These are phyloP conservation scores for Rhodocollybia butyracea DNA, from an alignment of 768 basidiomycete species.

Conservation along the genomic window DNA sequence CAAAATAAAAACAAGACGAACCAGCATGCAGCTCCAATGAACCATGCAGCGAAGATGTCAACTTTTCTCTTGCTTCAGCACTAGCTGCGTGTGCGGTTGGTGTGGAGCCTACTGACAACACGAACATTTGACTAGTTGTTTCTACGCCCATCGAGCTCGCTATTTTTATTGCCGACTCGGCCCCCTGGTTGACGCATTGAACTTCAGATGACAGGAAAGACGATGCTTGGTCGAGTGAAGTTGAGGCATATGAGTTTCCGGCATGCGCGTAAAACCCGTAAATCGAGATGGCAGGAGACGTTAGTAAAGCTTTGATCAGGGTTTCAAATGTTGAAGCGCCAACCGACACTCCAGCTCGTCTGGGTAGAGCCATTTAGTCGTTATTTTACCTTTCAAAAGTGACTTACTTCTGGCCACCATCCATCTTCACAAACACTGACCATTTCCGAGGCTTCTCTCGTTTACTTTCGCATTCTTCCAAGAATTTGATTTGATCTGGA, in stretches of 20 bases:
- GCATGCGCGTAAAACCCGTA: slow-evolving; percentile 85
- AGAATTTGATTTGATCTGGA: slow-evolving; percentile 61
- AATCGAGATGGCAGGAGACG: slow-evolving; percentile 55
- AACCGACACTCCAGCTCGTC: slow-evolving; percentile 12
- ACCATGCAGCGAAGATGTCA: slow-evolving; percentile 52
- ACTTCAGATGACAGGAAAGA: slow-evolving; percentile 69
- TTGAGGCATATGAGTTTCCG: slow-evolving; percentile 75
- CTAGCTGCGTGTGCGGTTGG: slow-evolving; percentile 82
- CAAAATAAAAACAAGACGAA: slow-evolving; percentile 21
- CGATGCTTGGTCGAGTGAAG: slow-evolving; percentile 60
- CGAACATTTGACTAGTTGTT: slow-evolving; percentile 46
- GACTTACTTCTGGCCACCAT: slow-evolving; percentile 72
- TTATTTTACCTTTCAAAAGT: too few relatives aligned
- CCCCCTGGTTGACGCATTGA: slow-evolving; percentile 63
- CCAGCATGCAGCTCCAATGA: slow-evolving; percentile 76
- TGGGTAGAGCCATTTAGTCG: neutral
- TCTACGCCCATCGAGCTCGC: slow-evolving; percentile 33
- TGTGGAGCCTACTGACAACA: slow-evolving; percentile 83
- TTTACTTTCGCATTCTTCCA: slow-evolving; percentile 57
- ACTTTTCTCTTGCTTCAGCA: slow-evolving; percentile 39
- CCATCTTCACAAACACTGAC: slow-evolving; percentile 81
- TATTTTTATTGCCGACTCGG: slow-evolving; percentile 49
- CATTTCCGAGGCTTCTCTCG: slow-evolving; percentile 45
- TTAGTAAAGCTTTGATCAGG: slow-evolving; percentile 50
- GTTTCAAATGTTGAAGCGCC: slow-evolving; percentile 45